phyloP scores from a whole-genome alignment of 768 basidiomycete species.

The Podaxis sp. region DNA sequence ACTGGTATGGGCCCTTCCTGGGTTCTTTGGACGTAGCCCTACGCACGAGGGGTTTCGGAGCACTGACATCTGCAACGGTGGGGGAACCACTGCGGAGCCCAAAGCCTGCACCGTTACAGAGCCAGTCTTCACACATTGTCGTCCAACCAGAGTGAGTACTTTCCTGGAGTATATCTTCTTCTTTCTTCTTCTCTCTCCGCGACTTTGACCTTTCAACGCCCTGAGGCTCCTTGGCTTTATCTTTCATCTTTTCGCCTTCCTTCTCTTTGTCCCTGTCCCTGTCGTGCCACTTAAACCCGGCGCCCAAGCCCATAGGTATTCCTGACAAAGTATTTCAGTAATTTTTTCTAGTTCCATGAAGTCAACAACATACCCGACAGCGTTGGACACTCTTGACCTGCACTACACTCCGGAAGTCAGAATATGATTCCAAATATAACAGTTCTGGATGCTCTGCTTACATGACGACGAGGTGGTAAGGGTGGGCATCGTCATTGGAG shows the following conservation, averaged over 20 bases:
- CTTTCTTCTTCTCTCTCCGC: slow-evolving; percentile 8
- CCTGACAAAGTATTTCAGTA: slow-evolving; percentile 35
- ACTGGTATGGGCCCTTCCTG: slow-evolving; percentile 73
- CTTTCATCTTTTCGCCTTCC: slow-evolving; percentile 25
- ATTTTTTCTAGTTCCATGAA: not conserved
- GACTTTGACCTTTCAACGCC: slow-evolving; percentile 6
- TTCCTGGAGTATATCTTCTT: slow-evolving; percentile 12
- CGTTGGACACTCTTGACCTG: slow-evolving; percentile 83
- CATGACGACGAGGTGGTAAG: slow-evolving; percentile 80
- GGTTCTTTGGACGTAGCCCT: slow-evolving; percentile 40
- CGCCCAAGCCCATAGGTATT: slow-evolving; percentile 76
- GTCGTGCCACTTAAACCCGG: slow-evolving; percentile 57
- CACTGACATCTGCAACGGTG: slow-evolving; percentile 41
- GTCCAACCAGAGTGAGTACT: slow-evolving; percentile 60
- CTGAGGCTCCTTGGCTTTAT: slow-evolving; percentile 14
- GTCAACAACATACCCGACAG: slow-evolving; percentile 48
- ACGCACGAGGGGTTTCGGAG: slow-evolving; percentile 40
- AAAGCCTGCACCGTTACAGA: slow-evolving; percentile 44
- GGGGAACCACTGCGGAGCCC: slow-evolving; percentile 28
- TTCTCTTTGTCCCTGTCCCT: slow-evolving; percentile 28
- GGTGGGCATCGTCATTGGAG: slow-evolving; percentile 51
- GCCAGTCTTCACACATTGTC: slow-evolving; percentile 71
- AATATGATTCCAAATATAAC: not conserved
- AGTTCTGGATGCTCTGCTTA: slow-evolving; percentile 31
- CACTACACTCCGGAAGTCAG: slow-evolving; percentile 26